These are phyloP conservation scores for Bimuria novae-zelandiae DNA, from an alignment of 2,329 filamentous ascomycete genomes.

Conservation along the genomic window DNA sequence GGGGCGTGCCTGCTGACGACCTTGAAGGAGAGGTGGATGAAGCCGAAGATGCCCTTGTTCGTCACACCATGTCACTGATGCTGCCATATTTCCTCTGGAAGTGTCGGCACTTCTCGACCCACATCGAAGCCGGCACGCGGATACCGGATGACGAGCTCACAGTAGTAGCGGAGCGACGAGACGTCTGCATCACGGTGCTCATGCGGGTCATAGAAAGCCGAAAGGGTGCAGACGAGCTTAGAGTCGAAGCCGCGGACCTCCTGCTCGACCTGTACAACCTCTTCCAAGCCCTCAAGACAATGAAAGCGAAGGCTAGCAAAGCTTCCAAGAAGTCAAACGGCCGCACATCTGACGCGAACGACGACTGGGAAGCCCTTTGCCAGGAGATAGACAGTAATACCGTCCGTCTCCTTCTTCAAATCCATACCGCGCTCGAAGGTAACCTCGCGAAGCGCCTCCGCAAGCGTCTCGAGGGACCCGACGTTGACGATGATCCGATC, in stretches of 20 bases:
- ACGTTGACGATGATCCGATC: constrained; percentile 74
- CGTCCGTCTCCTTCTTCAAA: constrained; percentile 69
- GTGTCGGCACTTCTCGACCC: constrained; percentile 57
- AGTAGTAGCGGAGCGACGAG: constrained; percentile 56
- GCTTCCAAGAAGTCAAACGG: constrained; percentile 38
- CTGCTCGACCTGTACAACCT: constrained; percentile 82
- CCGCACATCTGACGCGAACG: constrained; percentile 41
- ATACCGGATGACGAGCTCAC: constrained; percentile 66
- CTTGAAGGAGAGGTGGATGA: constrained; percentile 72
- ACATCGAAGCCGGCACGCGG: constrained; percentile 44
- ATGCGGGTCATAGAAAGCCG: constrained; percentile 56
- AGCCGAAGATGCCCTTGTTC: constrained; percentile 77
- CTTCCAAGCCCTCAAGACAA: constrained; percentile 72
- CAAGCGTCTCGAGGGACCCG: constrained; percentile 47
- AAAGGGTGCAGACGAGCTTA: constrained; percentile 75
- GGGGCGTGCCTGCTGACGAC: constrained; percentile 69
- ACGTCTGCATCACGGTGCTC: constrained; percentile 56
- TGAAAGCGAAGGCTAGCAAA: constrained; percentile 36
- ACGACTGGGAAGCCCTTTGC: constrained; percentile 63
- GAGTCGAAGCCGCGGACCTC: constrained; percentile 73
- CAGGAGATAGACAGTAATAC: constrained; percentile 69
- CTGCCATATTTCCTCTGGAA: constrained; percentile 98
- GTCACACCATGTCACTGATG: constrained; percentile 74
- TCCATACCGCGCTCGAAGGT: constrained; percentile 78
- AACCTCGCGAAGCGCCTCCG: constrained; percentile 54